A percentile compares a stretch with the other conserved stretches of the same genome.
phyloP scores from a whole-genome alignment of 257 asterid species.

The Nicotiana undulata region DNA sequence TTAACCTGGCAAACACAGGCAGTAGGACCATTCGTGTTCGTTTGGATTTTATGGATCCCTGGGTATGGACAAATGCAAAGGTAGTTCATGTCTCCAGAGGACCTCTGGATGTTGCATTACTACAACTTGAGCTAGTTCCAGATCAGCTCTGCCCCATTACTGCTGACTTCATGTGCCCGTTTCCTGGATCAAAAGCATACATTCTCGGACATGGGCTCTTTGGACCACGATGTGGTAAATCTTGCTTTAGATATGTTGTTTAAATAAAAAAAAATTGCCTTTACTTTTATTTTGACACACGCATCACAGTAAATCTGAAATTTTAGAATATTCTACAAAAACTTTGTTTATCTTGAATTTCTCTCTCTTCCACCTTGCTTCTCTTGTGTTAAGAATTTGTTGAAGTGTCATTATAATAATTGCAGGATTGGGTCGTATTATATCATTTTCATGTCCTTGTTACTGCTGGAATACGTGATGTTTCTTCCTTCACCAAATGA shows the following conservation, averaged over 20 bases:
- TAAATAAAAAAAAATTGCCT: background rate
- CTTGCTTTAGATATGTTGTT: slow-evolving; percentile 6
- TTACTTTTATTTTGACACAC: background rate
- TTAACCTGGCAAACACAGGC: slow-evolving; percentile 24
- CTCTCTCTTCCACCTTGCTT: background rate
- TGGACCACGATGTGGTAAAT: slow-evolving; percentile 94
- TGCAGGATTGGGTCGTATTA: background rate
- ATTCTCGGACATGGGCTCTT: slow-evolving; percentile 92
- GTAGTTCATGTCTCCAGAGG: slow-evolving; percentile 79
- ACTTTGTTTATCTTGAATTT: background rate
- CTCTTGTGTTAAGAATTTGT: background rate
- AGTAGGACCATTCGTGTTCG: slow-evolving; percentile 61
- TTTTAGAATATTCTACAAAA: background rate
- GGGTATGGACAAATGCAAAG: slow-evolving; percentile 91
- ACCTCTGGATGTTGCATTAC: slow-evolving; percentile 82
- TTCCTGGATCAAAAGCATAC: slow-evolving; percentile 79
- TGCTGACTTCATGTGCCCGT: slow-evolving; percentile 55
- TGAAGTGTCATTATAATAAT: background rate
- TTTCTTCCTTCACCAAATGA: background rate
- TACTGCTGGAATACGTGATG: background rate
- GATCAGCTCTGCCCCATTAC: slow-evolving; percentile 63
- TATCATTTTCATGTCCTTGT: background rate
- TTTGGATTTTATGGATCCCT: slow-evolving; percentile 69
- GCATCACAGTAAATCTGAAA: background rate
- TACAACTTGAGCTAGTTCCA: slow-evolving; percentile 72